phyloP scores from a whole-genome alignment of 2,329 filamentous ascomycete genomes.

The Paramyrothecium sp. region DNA sequence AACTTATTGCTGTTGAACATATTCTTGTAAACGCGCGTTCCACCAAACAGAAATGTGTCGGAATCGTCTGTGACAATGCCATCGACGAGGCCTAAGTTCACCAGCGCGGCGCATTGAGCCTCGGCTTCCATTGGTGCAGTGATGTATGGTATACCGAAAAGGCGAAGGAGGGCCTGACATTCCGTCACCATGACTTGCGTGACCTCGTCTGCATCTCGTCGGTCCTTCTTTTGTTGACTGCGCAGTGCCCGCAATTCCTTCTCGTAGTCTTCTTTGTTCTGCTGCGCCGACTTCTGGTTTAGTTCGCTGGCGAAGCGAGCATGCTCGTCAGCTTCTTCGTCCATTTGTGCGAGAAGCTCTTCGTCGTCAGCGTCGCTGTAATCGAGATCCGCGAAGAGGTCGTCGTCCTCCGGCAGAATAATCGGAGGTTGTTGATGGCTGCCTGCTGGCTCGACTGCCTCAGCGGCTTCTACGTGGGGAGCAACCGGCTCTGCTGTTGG shows the following conservation, averaged over 20 bases:
- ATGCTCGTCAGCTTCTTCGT: slow-evolving; percentile 89
- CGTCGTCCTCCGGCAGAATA: slow-evolving; percentile 31
- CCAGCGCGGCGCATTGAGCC: slow-evolving; percentile 92
- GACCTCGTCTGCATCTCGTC: slow-evolving; percentile 93
- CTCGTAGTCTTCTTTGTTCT: slow-evolving; percentile 80
- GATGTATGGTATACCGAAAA: slow-evolving; percentile 94
- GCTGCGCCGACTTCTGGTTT: slow-evolving; percentile 68
- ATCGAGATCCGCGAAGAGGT: slow-evolving; percentile 57
- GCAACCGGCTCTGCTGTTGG: slow-evolving; percentile 17
- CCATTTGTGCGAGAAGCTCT: slow-evolving; percentile 81
- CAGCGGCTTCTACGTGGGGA: neutral
- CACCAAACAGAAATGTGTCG: slow-evolving; percentile 95
- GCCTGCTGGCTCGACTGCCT: slow-evolving; percentile 1
- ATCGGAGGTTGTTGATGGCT: neutral
- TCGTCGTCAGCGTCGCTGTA: slow-evolving; percentile 88
- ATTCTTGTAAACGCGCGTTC: slow-evolving; percentile 96
- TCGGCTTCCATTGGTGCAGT: slow-evolving; percentile 99
- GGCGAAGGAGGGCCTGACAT: slow-evolving; percentile 83
- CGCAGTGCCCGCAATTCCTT: slow-evolving; percentile 82
- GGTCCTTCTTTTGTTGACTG: slow-evolving; percentile 93
- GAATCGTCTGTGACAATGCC: slow-evolving; percentile 98
- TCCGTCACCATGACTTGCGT: slow-evolving; percentile 95
- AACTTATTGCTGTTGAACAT: slow-evolving; percentile 99
- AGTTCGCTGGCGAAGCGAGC: slow-evolving; percentile 87
- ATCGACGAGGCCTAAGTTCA: slow-evolving; percentile 83